These are phyloP conservation scores for Sordariomycetes sp. DNA, from an alignment of 2,329 filamentous ascomycete genomes.

Conservation along the genomic window DNA sequence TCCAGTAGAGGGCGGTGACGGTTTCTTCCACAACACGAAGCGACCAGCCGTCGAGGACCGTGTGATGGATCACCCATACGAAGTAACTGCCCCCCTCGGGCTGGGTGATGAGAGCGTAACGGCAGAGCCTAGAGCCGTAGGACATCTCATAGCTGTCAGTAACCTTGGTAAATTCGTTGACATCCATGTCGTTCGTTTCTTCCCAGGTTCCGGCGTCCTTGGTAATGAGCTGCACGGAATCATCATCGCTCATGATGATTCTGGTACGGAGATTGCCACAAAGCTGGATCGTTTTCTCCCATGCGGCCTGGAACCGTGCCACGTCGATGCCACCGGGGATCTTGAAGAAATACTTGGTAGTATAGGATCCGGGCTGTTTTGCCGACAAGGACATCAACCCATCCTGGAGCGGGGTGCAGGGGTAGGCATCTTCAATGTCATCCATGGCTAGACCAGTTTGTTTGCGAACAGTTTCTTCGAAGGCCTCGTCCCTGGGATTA, in stretches of 20 bases:
- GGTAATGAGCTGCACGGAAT: neutral
- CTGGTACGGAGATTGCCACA: slow-evolving; percentile 4
- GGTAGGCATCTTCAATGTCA: slow-evolving; percentile 1
- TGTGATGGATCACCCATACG: slow-evolving; percentile 4
- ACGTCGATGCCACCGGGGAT: slow-evolving; percentile 10
- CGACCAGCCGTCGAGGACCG: slow-evolving; percentile 2
- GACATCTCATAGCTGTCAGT: neutral
- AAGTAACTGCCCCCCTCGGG: neutral
- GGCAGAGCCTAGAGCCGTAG: slow-evolving; percentile 1
- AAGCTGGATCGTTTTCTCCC: slow-evolving; percentile 8
- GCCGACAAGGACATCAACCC: slow-evolving; percentile 22
- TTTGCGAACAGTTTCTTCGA: too few relatives aligned
- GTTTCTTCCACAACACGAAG: slow-evolving; percentile 1
- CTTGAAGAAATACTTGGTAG: slow-evolving; percentile 7
- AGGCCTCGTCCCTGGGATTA: too few relatives aligned
- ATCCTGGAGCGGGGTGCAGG: slow-evolving; percentile 2
- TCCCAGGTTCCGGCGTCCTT: neutral
- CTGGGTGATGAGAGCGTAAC: slow-evolving; percentile 1
- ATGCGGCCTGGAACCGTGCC: slow-evolving; percentile 14
- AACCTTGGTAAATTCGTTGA: neutral
- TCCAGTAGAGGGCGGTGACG: slow-evolving; percentile 1
- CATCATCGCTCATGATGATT: neutral
- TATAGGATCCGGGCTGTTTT: slow-evolving; percentile 20
- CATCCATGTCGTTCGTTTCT: neutral
- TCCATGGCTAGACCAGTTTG: neutral